Evolutionary conservation across 2,329 filamentous ascomycete genomes (phyloP).

Genomic region (Colletotrichum truncatum): DNA sequence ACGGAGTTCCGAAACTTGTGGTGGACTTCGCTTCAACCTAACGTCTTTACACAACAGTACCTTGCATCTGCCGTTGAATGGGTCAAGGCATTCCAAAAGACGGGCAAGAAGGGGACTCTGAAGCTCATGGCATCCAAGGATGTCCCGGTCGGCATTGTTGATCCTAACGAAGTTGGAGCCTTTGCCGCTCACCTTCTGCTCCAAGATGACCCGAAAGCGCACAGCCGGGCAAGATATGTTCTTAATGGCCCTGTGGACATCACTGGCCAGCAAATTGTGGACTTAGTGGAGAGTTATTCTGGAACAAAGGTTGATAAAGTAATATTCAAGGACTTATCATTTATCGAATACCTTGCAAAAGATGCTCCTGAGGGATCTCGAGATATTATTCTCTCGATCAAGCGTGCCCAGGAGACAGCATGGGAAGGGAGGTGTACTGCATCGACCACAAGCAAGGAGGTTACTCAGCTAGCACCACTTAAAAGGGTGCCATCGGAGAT

Average conservation of each 20-base stretch:
- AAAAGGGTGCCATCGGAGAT: no score
- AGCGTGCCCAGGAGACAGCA: no score
- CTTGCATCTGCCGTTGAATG: no score
- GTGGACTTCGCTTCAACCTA: slow-evolving; percentile 51
- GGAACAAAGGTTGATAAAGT: slow-evolving; percentile 38
- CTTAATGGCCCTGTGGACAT: slow-evolving; percentile 51
- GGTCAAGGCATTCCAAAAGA: no score
- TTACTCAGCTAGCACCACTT: no score
- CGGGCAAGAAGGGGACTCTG: slow-evolving; percentile 41
- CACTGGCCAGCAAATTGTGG: slow-evolving; percentile 43
- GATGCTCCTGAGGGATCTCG: no score
- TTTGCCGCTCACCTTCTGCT: slow-evolving; percentile 46
- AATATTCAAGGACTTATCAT: no score
- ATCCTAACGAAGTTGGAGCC: slow-evolving; percentile 44
- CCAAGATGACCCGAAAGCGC: slow-evolving; percentile 36
- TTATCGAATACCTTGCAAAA: no score
- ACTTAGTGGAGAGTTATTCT: slow-evolving; percentile 44
- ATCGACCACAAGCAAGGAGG: no score
- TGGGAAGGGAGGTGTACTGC: no score
- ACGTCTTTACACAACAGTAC: no score
- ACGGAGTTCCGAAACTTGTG: slow-evolving; percentile 44
- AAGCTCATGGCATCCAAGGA: slow-evolving; percentile 38
- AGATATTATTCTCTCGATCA: no score
- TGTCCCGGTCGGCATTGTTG: slow-evolving; percentile 40
- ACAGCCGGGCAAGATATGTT: slow-evolving; percentile 46